Conservation (phyloP, 2,329 filamentous ascomycete species). For the Chrysoporthe austroafricana region DNA sequence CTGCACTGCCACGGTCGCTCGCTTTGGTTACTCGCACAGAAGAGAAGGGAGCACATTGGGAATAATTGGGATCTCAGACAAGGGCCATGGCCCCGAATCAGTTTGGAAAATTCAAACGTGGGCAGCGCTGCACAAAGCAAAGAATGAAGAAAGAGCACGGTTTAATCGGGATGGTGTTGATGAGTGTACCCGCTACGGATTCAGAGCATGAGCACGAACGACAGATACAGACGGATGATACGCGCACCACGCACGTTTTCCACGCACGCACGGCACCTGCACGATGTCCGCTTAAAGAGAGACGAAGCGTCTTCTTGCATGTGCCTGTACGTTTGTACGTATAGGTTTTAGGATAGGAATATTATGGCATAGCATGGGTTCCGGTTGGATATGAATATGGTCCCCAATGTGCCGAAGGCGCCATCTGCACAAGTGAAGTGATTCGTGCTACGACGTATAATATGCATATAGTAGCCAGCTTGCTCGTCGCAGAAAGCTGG, state of each 20-base stretch:
- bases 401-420: neutral
- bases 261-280: conserved; percentile 19
- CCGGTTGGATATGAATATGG: conserved; percentile 19
- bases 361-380: conserved; percentile 21
- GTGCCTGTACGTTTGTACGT: conserved; percentile 24
- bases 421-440: neutral
- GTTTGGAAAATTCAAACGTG: neutral
- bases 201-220: conserved; percentile 22
- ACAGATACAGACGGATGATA: conserved; percentile 19
- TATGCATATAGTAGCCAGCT: neutral
- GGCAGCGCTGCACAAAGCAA: conserved; percentile 3
- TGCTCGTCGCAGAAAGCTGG: neutral
- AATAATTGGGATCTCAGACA: conserved; percentile 11
- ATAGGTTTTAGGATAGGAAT: conserved; percentile 21
- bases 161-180: conserved; percentile 2
- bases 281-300: conserved; percentile 21
- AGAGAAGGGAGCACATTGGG: conserved; percentile 1
- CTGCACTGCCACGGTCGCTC: conserved; percentile 1
- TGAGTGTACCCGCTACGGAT: conserved; percentile 12
- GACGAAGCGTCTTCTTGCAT: conserved; percentile 3
- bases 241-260: conserved; percentile 23
- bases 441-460: neutral
- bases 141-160: conserved; percentile 1
- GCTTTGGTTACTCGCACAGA: conserved; percentile 7
- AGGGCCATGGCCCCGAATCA: neutral